A percentile compares a stretch with the other conserved stretches of the same genome.
Conservation (phyloP, 345 rosid species). For the Trapa incisa region DNA sequence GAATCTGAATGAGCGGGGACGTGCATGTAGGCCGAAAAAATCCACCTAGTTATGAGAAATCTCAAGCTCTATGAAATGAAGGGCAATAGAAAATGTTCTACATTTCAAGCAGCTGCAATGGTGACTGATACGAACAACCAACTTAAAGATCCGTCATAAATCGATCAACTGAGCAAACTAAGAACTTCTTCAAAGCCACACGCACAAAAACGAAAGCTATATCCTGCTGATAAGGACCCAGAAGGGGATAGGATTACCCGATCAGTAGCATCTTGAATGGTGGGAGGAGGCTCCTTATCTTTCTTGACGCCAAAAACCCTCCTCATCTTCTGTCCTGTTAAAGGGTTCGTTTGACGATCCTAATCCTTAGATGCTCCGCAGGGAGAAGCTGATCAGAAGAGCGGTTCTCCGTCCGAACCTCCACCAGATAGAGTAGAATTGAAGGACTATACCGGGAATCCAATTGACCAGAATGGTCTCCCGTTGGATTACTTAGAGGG, state of each 20-base stretch:
- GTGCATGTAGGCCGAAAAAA: neutral
- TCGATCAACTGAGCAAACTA: neutral
- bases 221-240: neutral
- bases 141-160: neutral
- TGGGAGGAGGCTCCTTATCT: conserved; percentile 88
- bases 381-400: neutral
- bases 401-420: neutral
- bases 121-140: neutral
- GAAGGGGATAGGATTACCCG: conserved; percentile 28
- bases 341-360: neutral
- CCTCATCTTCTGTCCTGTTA: conserved; percentile 39
- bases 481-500: conserved; percentile 3
- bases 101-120: neutral
- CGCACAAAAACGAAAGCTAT: neutral
- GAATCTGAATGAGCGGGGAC: neutral
- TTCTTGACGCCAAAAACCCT: conserved; percentile 83
- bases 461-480: neutral
- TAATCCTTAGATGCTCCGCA: neutral
- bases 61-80: neutral
- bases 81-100: neutral
- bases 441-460: neutral
- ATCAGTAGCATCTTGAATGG: conserved; percentile 72
- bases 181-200: neutral
- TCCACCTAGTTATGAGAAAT: neutral
- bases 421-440: neutral